These are phyloP conservation scores for Colletotrichum endophyticum DNA, from an alignment of 2,329 filamentous ascomycete genomes.

Conservation along the genomic window DNA sequence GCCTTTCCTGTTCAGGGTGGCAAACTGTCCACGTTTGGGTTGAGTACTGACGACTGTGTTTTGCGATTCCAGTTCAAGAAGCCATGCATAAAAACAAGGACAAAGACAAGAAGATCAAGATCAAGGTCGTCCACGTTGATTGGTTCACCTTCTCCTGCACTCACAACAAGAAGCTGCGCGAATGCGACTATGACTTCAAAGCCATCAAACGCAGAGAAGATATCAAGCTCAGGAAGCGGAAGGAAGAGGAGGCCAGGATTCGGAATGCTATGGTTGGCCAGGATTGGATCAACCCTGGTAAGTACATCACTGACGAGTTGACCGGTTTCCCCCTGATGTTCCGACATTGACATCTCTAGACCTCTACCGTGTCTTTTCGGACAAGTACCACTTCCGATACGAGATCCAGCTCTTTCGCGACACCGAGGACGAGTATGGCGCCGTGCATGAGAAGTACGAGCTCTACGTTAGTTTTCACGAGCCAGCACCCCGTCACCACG, in stretches of 20 bases:
- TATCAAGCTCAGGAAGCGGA: conserved; percentile 34
- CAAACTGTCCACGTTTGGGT: background rate
- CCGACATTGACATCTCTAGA: conserved; percentile 38
- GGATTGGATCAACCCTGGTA: conserved; percentile 55
- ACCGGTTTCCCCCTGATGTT: background rate
- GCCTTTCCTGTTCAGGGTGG: background rate
- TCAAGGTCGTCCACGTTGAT: conserved; percentile 52
- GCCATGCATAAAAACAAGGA: conserved; percentile 34
- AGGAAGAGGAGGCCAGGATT: conserved; percentile 39
- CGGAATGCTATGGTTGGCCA: conserved; percentile 37
- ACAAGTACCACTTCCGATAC: conserved; percentile 67
- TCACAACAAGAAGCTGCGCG: conserved; percentile 27
- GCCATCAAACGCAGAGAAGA: conserved; percentile 21
- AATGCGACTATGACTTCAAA: conserved; percentile 45
- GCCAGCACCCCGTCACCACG: fast-evolving
- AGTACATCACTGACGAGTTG: conserved; percentile 23
- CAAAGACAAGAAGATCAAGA: conserved; percentile 27
- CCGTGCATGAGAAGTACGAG: conserved; percentile 40
- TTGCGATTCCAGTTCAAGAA: conserved; percentile 35
- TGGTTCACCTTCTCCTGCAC: conserved; percentile 57
- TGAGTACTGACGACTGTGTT: too few species aligned
- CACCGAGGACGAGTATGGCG: conserved; percentile 2
- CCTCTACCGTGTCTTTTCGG: conserved; percentile 69
- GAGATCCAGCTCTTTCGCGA: conserved; percentile 55
- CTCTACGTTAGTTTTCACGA: conserved; percentile 56